phyloP scores from a whole-genome alignment of 176 grass and related monocot species.

The Eragrostis nindensis region DNA sequence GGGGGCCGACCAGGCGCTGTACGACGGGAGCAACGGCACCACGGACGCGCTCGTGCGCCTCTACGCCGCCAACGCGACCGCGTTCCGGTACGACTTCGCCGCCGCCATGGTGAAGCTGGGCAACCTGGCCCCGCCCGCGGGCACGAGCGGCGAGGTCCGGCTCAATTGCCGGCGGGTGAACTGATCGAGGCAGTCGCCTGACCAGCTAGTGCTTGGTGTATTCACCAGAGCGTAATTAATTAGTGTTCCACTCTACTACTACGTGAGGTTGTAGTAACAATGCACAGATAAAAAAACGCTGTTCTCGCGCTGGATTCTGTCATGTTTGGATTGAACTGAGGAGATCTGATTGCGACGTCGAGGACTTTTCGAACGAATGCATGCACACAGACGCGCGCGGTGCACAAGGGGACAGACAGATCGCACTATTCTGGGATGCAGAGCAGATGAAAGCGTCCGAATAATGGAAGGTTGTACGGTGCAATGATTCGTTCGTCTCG shows the following conservation, averaged over 20 bases:
- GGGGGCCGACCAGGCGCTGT: slow-evolving; percentile 81
- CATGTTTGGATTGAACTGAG: background rate
- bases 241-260: background rate
- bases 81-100: slow-evolving; percentile 55
- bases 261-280: background rate
- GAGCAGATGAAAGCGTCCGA: background rate
- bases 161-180: slow-evolving; percentile 70
- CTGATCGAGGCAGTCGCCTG: background rate
- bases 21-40: slow-evolving; percentile 39
- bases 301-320: background rate
- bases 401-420: background rate
- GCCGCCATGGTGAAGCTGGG: slow-evolving; percentile 76
- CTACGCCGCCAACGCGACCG: slow-evolving; percentile 51
- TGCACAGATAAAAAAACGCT: background rate
- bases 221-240: background rate
- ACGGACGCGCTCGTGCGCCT: slow-evolving; percentile 59
- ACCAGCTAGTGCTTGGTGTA: background rate
- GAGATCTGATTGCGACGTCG: background rate
- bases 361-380: background rate
- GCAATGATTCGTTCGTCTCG: slow-evolving; percentile 3
- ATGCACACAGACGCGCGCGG: background rate
- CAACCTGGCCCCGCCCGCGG: slow-evolving; percentile 32
- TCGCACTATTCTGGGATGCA: background rate
- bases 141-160: slow-evolving; percentile 60
- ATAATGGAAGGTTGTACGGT: background rate